Evolutionary conservation across 495 filamentous ascomycete genomes (phyloP), one percentile per base, ranked within the genome.

Genomic region (Xylaria sp.): DNA sequence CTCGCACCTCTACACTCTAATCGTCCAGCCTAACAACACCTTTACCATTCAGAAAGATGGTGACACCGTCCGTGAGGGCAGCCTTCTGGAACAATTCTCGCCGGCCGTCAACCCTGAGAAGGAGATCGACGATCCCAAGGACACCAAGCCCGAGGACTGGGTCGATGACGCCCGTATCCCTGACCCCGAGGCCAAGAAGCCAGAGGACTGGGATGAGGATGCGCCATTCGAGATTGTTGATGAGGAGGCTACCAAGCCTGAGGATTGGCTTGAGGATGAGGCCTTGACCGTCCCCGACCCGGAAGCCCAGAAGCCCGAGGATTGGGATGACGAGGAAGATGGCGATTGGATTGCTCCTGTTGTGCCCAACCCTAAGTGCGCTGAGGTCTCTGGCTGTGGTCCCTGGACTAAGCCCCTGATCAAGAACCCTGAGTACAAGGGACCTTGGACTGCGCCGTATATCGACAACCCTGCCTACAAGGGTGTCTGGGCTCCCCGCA

Each of bases 321-420:
- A 98, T 78, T 99, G 97, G 97, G 96, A 98, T 85, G 96, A 98
- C 70, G 97, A 98, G 87, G 97, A 99, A 84, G 97, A 99, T 85
- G 97, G 97, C 79, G 97, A 99, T 85, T 99, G 95, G 94, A 83
- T 98, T 75, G 85, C 96, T 40, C 97, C 97, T n/a, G 93, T 90
- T 69, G 90, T 98, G 52, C 88, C 93, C 78, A 98, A 98, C 90
- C 93, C 96, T 81, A 97, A 97, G 90, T 98, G 97, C 79, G 89
- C 90, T 71, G 95, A 98, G 61, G 92, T 86, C 72, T 94, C 95
- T 84, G 97, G 97, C 77, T 98, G 96, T 82, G 97, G 97, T 76
- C 87, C 91, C 80, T 99, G 97, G 97, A 87, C 90, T 76, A 89
- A 91, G 81, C 97, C 97, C 67, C 88, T 93, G 89, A 98, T 91